phyloP scores from a whole-genome alignment of 2,329 filamentous ascomycete species.

The Trichoderma asperellum region DNA sequence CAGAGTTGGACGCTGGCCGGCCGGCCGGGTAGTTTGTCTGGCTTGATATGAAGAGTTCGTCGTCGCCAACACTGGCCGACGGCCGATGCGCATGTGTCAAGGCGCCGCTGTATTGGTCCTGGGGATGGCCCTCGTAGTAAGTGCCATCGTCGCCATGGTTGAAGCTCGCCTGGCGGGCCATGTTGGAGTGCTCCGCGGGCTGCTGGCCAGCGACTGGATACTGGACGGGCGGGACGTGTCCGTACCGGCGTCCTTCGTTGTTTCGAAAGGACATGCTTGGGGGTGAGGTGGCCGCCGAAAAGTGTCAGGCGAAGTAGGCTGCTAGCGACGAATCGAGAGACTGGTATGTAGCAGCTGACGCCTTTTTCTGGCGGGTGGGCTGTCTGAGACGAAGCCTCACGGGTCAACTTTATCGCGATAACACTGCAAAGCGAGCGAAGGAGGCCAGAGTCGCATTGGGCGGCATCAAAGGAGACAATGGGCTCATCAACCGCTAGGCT shows the following conservation, averaged over 20 bases:
- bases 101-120: slow-evolving; percentile 31
- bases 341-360: slow-evolving; percentile 15
- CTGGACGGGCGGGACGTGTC: slow-evolving; percentile 68
- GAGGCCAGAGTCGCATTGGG: slow-evolving; percentile 5
- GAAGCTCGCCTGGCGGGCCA: slow-evolving; percentile 68
- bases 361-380: slow-evolving; percentile 12
- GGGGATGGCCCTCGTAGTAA: slow-evolving; percentile 47
- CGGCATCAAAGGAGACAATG: slow-evolving; percentile 10
- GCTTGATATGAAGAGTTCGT: slow-evolving; percentile 68
- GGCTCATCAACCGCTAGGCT: background rate
- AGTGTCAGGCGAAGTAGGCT: slow-evolving; percentile 16
- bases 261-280: slow-evolving; percentile 64
- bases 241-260: slow-evolving; percentile 66
- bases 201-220: slow-evolving; percentile 57
- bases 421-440: slow-evolving; percentile 9
- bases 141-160: slow-evolving; percentile 73
- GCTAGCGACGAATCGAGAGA: slow-evolving; percentile 17
- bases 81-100: slow-evolving; percentile 33
- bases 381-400: slow-evolving; percentile 30
- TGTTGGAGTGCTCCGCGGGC: slow-evolving; percentile 38
- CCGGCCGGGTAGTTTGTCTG: slow-evolving; percentile 40
- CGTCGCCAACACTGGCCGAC: slow-evolving; percentile 42
- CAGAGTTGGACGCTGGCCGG: slow-evolving; percentile 48
- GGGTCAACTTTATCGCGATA: slow-evolving; percentile 32
- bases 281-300: background rate